Conservation (phyloP, 306 rosid species). For the Luffa aegyptiaca region DNA sequence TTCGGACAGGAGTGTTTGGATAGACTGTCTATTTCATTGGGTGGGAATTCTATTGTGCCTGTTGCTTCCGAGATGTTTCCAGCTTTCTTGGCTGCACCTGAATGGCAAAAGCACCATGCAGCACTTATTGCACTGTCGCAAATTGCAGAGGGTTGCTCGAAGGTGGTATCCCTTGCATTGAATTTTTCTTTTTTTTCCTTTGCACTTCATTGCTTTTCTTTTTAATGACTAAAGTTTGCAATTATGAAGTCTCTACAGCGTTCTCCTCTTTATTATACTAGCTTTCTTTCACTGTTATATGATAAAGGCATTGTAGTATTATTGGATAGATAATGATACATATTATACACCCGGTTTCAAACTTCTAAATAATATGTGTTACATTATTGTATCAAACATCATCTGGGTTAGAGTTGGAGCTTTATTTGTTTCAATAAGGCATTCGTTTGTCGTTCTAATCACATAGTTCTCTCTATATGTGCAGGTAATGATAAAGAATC, state of each 20-base stretch:
- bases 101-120: slow-evolving; percentile 95
- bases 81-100: slow-evolving; percentile 67
- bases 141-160: slow-evolving; percentile 87
- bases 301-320: background rate
- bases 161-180: slow-evolving; percentile 30
- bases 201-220: background rate
- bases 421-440: background rate
- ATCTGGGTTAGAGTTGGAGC: background rate
- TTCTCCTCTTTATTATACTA: background rate
- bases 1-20: slow-evolving; percentile 97
- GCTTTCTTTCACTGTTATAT: background rate
- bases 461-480: background rate
- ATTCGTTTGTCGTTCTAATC: background rate
- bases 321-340: background rate
- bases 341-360: background rate
- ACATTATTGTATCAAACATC: background rate
- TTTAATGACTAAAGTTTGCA: background rate
- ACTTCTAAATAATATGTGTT: background rate
- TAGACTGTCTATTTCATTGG: slow-evolving; percentile 75
- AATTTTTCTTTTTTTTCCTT: background rate
- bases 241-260: background rate
- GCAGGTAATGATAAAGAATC: slow-evolving; percentile 85
- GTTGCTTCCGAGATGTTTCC: slow-evolving; percentile 92
- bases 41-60: slow-evolving; percentile 90
- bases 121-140: slow-evolving; percentile 88